These are phyloP conservation scores for Tuber borchii DNA, from an alignment of 495 filamentous ascomycete genomes.

Conservation along the genomic window DNA sequence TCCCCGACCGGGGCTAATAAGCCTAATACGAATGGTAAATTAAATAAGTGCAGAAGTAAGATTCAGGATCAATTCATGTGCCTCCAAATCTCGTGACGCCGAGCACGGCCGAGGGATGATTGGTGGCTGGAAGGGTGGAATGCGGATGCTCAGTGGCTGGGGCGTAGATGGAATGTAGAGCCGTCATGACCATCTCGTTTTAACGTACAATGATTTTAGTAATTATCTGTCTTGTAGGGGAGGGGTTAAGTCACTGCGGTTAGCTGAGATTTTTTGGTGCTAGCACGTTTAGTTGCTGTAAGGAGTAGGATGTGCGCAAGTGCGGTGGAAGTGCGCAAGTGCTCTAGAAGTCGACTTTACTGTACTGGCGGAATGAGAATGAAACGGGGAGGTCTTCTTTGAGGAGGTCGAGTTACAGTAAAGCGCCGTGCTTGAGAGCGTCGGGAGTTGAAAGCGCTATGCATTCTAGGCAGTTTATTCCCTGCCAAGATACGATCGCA, in stretches of 20 bases:
- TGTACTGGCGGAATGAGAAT: neutral
- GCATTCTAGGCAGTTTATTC: neutral
- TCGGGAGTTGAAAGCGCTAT: neutral
- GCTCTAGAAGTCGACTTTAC: neutral
- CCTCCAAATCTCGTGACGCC: neutral
- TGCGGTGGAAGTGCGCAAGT: neutral
- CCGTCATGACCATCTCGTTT: neutral
- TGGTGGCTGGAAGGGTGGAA: neutral
- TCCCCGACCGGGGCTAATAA: neutral
- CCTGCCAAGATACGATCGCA: neutral
- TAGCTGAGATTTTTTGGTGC: neutral
- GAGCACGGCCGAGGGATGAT: neutral
- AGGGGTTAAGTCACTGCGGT: neutral
- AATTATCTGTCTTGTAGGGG: neutral
- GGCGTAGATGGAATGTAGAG: neutral
- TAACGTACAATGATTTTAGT: neutral
- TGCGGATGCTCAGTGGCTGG: neutral
- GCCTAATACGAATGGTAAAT: neutral
- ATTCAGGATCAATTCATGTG: neutral
- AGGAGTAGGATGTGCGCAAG: neutral
- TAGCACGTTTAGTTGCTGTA: no score
- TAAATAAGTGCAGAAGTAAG: neutral
- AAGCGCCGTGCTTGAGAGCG: neutral
- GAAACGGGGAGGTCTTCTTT: neutral
- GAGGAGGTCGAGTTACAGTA: neutral